Evolutionary conservation across 345 rosid species (phyloP), one percentile per base, ranked within the genome.

Genomic region (Linum tenue): DNA sequence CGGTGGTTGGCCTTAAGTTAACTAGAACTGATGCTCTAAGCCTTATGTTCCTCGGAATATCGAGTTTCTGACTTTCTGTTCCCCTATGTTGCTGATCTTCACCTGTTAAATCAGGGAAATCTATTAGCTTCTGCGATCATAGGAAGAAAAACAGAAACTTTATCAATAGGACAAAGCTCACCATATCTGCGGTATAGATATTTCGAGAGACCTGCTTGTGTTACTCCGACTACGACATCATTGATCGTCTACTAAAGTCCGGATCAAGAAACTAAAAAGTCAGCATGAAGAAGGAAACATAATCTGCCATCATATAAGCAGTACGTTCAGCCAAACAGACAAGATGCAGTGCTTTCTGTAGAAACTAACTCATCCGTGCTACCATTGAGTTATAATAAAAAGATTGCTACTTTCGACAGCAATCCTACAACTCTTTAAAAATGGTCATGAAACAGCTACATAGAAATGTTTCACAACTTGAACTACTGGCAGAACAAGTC

Each of bases 1-100:
- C 85, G 39, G 72, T 65, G 51, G 68, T 35, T 67, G 88, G 88
- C 71, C 96, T 81, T 59, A 84, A 39, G 70, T 88, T 88, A 41
- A 78, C 65, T 48, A 84, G 79, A 68, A 86, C 62, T 37, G 83
- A 75, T 59, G 86, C 77, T 60, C 83, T 79, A 22, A 86, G 70
- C 63, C 84, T 78, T 36, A 81, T 70, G 16, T 43, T 70, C 63
- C 70, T 74, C 62, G 79, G 79, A 8, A 67, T 65, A 50, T 64
- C 61, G 40, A 63, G 55, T 12, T 64, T 73, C 58, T 71, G 65
- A 5, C 63, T 68, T 43, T 68, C 67, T 62, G 65, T 64, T 66
- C 55, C 79, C 55, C 72, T 79, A 14, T 73, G 75, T 73, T 44
- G 68, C 44, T 35, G 60, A 65, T 11, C 6, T 7, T 72, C 64